Base-by-base conservation (phyloP, 192 early-diverging fungal genomes). In the Coemansia sp. region DNA sequence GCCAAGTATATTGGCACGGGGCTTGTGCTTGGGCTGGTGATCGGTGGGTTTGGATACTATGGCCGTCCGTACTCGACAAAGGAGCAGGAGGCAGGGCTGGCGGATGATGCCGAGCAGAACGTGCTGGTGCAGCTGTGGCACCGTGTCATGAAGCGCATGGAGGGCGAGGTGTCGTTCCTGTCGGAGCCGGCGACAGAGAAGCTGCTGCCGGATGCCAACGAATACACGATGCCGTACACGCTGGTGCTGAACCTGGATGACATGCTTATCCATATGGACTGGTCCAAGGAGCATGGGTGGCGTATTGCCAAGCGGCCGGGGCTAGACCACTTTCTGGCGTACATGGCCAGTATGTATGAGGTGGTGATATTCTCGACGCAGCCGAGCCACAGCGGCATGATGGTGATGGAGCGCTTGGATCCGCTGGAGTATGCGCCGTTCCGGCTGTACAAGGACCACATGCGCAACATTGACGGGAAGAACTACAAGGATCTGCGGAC, bases 251-350 rank as follows among this genome's bases (percentile, higher is more conserved):
- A 95, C 56, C 63, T 99, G 56, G 91, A 91, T 47, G 92, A 99
- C 53, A 89, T 92, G 31, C 70, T 99, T 62, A 80, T 92, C 25
- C 87, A 95, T 55, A 81, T 92, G 50, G 89, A 83, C 46, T 99
- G 95, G 95, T 81, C 91, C 51, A 92, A 90, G 78, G 85, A 94
- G 54, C 76, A 89, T 47, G 96, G 96, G 18, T 99, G 96, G 96
- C 82, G 95, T 43, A 84, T 87, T 38, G 96, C 95, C 27, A 94
- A 91, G 59, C 83, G 96, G 36, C 95, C 96, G 12, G 95, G 92
- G 33, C 82, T 94, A 29, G 95, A 99, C 44, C 88, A 96, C 59
- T 95, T 99, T 61, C 56, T 99, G 19, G 81, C 86, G 43, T 91
- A 93, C 64, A 69, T 98, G 50, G 81, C 83, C 48, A 84, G 86